These are phyloP conservation scores for Elsinoe perseae DNA, from an alignment of 2,329 filamentous ascomycete species.

Conservation along the genomic window DNA sequence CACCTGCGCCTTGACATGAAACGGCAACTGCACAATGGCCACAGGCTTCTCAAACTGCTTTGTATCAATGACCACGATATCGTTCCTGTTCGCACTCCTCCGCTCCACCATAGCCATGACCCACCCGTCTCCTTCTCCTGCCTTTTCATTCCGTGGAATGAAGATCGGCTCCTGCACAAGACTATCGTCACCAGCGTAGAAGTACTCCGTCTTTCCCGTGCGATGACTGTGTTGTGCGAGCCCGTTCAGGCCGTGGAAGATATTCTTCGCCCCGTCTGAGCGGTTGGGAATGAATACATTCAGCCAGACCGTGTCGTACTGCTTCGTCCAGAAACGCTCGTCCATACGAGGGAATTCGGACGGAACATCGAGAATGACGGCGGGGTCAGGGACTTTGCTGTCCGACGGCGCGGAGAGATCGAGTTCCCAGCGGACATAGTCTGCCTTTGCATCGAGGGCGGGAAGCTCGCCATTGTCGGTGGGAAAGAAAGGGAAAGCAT, in stretches of 20 bases:
- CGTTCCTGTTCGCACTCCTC: slow-evolving; percentile 33
- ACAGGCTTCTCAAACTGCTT: slow-evolving; percentile 32
- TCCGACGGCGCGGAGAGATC: slow-evolving; percentile 29
- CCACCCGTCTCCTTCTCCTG: slow-evolving; percentile 45
- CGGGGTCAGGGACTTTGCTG: slow-evolving; percentile 25
- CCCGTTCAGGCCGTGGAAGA: slow-evolving; percentile 8
- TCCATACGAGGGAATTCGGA: slow-evolving; percentile 41
- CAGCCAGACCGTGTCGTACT: slow-evolving; percentile 36
- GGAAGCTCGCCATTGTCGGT: slow-evolving; percentile 27
- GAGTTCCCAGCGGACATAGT: slow-evolving; percentile 39
- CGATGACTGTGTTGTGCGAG: slow-evolving; percentile 3
- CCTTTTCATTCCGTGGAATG: slow-evolving; percentile 37
- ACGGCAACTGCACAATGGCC: slow-evolving; percentile 36
- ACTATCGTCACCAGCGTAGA: slow-evolving; percentile 32
- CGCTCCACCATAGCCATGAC: slow-evolving; percentile 40
- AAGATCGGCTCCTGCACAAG: slow-evolving; percentile 50
- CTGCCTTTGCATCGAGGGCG: slow-evolving; percentile 32
- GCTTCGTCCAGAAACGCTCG: slow-evolving; percentile 36
- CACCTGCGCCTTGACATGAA: slow-evolving; percentile 12
- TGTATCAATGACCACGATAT: slow-evolving; percentile 39
- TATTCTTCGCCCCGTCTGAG: slow-evolving; percentile 24
- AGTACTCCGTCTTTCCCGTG: slow-evolving; percentile 28
- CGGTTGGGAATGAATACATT: slow-evolving; percentile 32
- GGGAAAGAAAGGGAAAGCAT: slow-evolving; percentile 39
- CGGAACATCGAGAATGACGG: slow-evolving; percentile 32